These are phyloP conservation scores for Fusarium nisikadoi DNA, from an alignment of 2,329 filamentous ascomycete genomes.

Conservation along the genomic window DNA sequence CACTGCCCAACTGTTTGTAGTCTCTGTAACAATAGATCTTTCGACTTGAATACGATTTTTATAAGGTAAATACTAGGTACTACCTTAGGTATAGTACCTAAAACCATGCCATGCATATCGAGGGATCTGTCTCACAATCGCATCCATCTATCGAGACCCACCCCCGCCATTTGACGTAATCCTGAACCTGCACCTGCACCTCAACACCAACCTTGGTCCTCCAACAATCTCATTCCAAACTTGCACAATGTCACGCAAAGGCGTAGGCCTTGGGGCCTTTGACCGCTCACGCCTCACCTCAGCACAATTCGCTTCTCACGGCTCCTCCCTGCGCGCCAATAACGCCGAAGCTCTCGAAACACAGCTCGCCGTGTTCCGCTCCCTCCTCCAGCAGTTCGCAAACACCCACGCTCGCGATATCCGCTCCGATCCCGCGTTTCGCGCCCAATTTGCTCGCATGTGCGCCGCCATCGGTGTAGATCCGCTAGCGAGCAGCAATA, in stretches of 20 bases:
- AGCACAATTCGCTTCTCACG: constrained; percentile 91
- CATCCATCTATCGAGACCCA: background rate
- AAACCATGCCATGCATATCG: background rate
- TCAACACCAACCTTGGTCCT: background rate
- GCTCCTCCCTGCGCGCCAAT: constrained; percentile 82
- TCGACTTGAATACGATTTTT: background rate
- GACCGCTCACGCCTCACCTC: constrained; percentile 85
- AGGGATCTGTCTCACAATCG: background rate
- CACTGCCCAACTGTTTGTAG: too few relatives aligned
- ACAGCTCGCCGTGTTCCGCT: constrained; percentile 95
- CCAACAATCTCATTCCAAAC: background rate
- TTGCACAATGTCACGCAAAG: constrained; percentile 73
- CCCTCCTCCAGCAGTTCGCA: constrained; percentile 92
- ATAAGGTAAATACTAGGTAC: too few relatives aligned
- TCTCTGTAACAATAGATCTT: background rate
- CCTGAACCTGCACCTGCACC: background rate
- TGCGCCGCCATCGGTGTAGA: constrained; percentile 97
- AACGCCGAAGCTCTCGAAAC: constrained; percentile 89
- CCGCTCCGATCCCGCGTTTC: constrained; percentile 92
- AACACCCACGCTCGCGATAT: constrained; percentile 96
- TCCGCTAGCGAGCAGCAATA: constrained; percentile 73
- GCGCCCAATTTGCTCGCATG: constrained; percentile 98
- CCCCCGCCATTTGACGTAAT: constrained; percentile 39
- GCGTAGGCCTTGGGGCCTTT: constrained; percentile 91
- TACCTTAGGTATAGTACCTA: background rate